phyloP scores from a whole-genome alignment of 1,284 basidiomycete genomes.

The Ceratobasidium sp. region DNA sequence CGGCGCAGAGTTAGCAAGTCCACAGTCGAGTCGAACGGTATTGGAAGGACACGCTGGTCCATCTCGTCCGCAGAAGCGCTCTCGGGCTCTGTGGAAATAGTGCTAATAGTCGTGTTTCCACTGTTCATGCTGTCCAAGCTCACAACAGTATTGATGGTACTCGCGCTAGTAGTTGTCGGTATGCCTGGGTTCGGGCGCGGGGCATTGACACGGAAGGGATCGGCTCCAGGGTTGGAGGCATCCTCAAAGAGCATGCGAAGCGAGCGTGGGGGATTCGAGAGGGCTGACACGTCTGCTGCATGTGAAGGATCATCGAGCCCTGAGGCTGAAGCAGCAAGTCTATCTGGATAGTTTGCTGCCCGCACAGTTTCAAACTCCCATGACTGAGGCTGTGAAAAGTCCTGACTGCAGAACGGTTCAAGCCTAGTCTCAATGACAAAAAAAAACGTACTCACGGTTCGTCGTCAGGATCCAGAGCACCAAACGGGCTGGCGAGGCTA shows the following conservation, averaged over 20 bases:
- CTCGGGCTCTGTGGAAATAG: constrained; percentile 13
- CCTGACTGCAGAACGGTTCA: constrained; percentile 3
- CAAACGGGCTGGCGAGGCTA: constrained; percentile 62
- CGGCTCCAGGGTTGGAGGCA: constrained; percentile 52
- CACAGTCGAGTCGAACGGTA: background rate
- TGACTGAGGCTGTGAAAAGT: constrained; percentile 29
- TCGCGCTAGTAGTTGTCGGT: background rate
- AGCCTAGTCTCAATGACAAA: constrained; percentile 41
- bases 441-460: constrained; percentile 14
- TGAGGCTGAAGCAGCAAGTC: constrained; percentile 10
- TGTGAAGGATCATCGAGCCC: background rate
- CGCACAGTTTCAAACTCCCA: constrained; percentile 83
- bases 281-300: constrained; percentile 12
- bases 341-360: constrained; percentile 43
- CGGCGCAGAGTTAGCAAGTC: constrained; percentile 3
- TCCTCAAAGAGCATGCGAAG: constrained; percentile 69
- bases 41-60: constrained; percentile 1
- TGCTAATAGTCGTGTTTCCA: constrained; percentile 10
- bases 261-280: constrained; percentile 59
- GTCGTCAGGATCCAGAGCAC: constrained; percentile 30
- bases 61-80: constrained; percentile 2
- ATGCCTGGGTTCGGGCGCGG: constrained; percentile 5
- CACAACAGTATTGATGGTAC: constrained; percentile 1
- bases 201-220: constrained; percentile 27
- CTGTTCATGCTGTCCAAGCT: constrained; percentile 24